A percentile compares a stretch with the other conserved stretches of the same genome.
These are phyloP conservation scores for Penicillium crustosum DNA, from an alignment of 2,329 filamentous ascomycete species.

Conservation along the genomic window DNA sequence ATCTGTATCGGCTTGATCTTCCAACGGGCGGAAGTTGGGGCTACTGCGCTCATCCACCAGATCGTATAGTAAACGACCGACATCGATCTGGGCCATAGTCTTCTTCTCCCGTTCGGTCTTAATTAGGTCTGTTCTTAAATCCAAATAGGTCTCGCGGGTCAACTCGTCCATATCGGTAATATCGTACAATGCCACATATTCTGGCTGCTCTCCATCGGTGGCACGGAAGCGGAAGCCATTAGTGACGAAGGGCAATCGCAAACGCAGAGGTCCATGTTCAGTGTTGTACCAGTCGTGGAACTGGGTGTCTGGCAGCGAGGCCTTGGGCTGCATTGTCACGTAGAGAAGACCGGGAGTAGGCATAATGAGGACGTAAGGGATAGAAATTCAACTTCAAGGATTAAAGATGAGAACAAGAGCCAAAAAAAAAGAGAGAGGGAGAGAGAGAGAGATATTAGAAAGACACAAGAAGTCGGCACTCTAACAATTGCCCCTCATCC, in stretches of 20 bases:
- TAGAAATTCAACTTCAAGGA: background rate
- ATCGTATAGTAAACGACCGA: constrained; percentile 71
- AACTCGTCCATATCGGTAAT: constrained; percentile 72
- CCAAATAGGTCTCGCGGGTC: constrained; percentile 64
- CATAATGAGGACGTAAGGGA: constrained; percentile 23
- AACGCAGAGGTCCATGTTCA: constrained; percentile 79
- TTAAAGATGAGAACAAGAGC: background rate
- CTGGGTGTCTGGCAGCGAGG: constrained; percentile 62
- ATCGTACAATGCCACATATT: constrained; percentile 80
- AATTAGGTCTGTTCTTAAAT: constrained; percentile 46
- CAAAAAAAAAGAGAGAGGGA: too few relatives aligned
- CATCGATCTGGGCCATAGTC: constrained; percentile 64
- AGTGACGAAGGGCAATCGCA: constrained; percentile 70
- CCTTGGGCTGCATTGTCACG: constrained; percentile 80
- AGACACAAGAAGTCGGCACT: background rate
- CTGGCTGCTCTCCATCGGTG: constrained; percentile 60
- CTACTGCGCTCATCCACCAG: constrained; percentile 58
- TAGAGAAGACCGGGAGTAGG: constrained; percentile 68
- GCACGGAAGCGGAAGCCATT: constrained; percentile 80
- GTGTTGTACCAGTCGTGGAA: constrained; percentile 96
- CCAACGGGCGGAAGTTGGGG: constrained; percentile 59
- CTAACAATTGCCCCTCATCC: constrained; percentile 17
- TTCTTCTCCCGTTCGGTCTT: constrained; percentile 61
- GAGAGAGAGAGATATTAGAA: background rate
- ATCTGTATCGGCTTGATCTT: constrained; percentile 60